Conservation (phyloP, 306 rosid genomes). For the Notholithocarpus densiflorus region DNA sequence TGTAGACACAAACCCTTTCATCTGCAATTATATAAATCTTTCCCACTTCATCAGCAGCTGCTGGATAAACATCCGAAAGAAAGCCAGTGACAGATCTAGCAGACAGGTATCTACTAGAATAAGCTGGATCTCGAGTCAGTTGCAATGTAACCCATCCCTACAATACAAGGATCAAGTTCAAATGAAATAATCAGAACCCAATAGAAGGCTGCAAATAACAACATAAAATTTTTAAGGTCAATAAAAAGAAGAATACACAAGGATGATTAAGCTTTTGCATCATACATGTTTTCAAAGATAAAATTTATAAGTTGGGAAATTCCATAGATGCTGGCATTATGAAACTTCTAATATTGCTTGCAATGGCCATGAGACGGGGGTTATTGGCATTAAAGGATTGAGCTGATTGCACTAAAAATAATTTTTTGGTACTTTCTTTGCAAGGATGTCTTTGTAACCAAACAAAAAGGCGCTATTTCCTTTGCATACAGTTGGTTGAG, state of each 20-base stretch:
- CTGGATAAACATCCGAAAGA: constrained; percentile 82
- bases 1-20: constrained; percentile 64
- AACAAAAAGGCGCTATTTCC: neutral
- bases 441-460: neutral
- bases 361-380: neutral
- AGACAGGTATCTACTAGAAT: constrained; percentile 69
- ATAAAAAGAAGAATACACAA: no score
- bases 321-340: neutral
- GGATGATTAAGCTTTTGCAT: neutral
- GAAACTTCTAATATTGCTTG: neutral
- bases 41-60: constrained; percentile 96
- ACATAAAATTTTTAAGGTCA: neutral
- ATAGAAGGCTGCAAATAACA: neutral
- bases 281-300: neutral
- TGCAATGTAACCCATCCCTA: constrained; percentile 97
- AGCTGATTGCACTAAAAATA: neutral
- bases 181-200: constrained; percentile 16
- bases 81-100: constrained; percentile 95
- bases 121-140: constrained; percentile 64
- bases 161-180: constrained; percentile 26
- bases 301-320: neutral
- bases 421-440: no score
- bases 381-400: neutral
- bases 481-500: neutral
- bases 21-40: constrained; percentile 87